Base-by-base conservation (phyloP, 768 basidiomycete species). In the Suillus clintonianus region DNA sequence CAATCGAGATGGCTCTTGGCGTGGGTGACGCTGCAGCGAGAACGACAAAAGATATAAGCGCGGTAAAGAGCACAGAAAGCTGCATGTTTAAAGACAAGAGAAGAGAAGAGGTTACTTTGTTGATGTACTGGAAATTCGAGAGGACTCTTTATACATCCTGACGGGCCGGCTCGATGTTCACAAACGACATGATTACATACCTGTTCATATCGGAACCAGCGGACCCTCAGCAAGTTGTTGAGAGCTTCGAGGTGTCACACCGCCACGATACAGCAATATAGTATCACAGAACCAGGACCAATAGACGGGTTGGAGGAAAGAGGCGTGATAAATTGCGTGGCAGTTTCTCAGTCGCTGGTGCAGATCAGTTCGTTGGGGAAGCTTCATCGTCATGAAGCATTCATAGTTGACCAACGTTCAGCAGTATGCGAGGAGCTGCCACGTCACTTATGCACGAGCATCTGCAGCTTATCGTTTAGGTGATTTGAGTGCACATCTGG, bases 21-120 rank as follows among this genome's bases (percentile, higher is more conserved):
- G n/a, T n/a, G n/a, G n/a, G n/a, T n/a, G n/a, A n/a, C n/a, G 60
- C 53, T 37, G 36, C 15, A 54, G 53, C 53, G 30, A 61, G 14
- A 22, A 39, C 14, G 24, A 27, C 22, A 5, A 61, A 6, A 27
- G 51, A 57, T 13, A 36, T 2, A 14, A 61, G 34, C 14, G 53
- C 36, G 24, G 53, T 13, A 15, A 61, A 27, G 22, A 61, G 13
- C 37, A 61, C 11, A 36, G 22, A 24, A 37, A 56, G 60, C n/a
- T 61, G 50, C 60, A 61, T 57, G 17, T 56, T 32, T 55, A n/a
- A 9, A 11, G 22, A 32, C 13, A n/a, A 61, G 32, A 32, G n/a
- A n/a, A n/a, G n/a, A 57, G n/a, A 7, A 15, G 22, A 2, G 36
- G 24, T 2, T 15, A 32, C 0, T 50, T 50, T 14, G 7, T 32